phyloP scores from a whole-genome alignment of 495 filamentous ascomycete genomes.

The Daldinia grandis region DNA sequence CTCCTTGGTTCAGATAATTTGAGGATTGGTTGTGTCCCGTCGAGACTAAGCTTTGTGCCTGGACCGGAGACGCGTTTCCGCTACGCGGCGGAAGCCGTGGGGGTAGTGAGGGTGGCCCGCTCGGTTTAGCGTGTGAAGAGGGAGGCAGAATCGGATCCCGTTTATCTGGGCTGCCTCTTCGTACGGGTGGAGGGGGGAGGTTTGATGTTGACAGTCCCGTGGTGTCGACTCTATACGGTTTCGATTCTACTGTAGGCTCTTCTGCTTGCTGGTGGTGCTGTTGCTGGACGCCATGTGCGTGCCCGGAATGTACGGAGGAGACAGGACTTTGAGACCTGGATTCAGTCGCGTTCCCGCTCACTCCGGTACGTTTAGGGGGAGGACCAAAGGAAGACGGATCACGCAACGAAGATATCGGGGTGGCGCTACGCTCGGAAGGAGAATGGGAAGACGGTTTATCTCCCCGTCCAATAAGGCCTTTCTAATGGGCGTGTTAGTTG shows the following conservation, averaged over 20 bases:
- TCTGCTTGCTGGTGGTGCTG: slow-evolving; percentile 49
- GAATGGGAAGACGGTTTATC: slow-evolving; percentile 35
- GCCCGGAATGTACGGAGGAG: slow-evolving; percentile 2
- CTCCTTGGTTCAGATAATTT: slow-evolving; percentile 69
- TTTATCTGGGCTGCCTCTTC: slow-evolving; percentile 58
- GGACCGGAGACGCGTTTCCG: slow-evolving; percentile 61
- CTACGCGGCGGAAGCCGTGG: slow-evolving; percentile 63
- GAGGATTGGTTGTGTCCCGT: slow-evolving; percentile 44
- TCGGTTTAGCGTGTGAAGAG: slow-evolving; percentile 55
- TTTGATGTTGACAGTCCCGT: slow-evolving; percentile 73
- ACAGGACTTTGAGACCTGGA: slow-evolving; percentile 50
- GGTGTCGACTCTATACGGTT: slow-evolving; percentile 73
- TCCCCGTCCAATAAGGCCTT: slow-evolving; percentile 53
- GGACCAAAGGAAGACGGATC: slow-evolving; percentile 87
- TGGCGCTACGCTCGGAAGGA: slow-evolving; percentile 58
- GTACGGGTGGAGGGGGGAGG: slow-evolving; percentile 75
- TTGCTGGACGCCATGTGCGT: slow-evolving; percentile 31
- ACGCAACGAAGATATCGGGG: slow-evolving; percentile 77
- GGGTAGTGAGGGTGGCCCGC: slow-evolving; percentile 77
- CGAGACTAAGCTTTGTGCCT: slow-evolving; percentile 48
- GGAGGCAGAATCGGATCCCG: slow-evolving; percentile 42
- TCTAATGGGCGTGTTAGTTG: slow-evolving; percentile 41
- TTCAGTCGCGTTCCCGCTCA: slow-evolving; percentile 46
- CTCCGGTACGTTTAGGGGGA: slow-evolving; percentile 70
- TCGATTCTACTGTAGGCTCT: slow-evolving; percentile 58